Conservation (phyloP, 139 green algal genomes). For the Gonium pectorale region DNA sequence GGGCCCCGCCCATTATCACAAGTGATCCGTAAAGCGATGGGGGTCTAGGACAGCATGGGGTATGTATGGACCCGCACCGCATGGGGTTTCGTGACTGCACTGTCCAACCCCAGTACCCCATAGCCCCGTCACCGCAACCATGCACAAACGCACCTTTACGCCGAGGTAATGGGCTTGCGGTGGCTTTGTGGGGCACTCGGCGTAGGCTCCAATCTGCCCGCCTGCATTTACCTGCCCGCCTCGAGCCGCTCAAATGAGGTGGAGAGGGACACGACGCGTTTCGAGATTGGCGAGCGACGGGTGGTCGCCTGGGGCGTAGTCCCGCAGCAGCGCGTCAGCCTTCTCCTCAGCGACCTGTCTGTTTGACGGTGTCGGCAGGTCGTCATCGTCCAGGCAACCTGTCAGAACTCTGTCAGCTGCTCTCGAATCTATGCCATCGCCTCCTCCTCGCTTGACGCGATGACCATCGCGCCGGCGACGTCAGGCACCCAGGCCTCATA, state of each 20-base stretch:
- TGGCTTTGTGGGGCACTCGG: neutral
- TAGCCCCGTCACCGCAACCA: too few species aligned
- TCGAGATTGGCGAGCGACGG: slow-evolving; percentile 2
- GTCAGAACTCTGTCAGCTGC: slow-evolving; percentile 22
- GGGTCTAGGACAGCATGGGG: too few species aligned
- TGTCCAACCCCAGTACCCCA: too few species aligned
- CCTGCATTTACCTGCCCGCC: neutral
- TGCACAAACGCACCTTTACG: slow-evolving; percentile 9
- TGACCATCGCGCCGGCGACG: slow-evolving; percentile 20
- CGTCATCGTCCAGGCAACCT: slow-evolving; percentile 1
- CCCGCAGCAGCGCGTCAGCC: slow-evolving; percentile 4
- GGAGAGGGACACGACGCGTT: slow-evolving; percentile 1
- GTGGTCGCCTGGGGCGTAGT: slow-evolving; percentile 9
- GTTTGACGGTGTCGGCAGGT: slow-evolving; percentile 6
- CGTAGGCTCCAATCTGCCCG: neutral
- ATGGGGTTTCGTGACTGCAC: too few species aligned
- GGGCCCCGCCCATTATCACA: too few species aligned
- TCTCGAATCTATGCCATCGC: slow-evolving; percentile 4
- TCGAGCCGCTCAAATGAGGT: neutral
- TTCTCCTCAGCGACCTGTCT: slow-evolving; percentile 21
- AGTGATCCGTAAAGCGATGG: too few species aligned
- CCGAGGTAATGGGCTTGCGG: neutral
- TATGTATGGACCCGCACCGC: too few species aligned
- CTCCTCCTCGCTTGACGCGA: slow-evolving; percentile 17
- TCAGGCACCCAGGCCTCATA: slow-evolving; percentile 31